Conservation (phyloP, 2,329 filamentous ascomycete genomes). For the Diaporthe sp. region DNA sequence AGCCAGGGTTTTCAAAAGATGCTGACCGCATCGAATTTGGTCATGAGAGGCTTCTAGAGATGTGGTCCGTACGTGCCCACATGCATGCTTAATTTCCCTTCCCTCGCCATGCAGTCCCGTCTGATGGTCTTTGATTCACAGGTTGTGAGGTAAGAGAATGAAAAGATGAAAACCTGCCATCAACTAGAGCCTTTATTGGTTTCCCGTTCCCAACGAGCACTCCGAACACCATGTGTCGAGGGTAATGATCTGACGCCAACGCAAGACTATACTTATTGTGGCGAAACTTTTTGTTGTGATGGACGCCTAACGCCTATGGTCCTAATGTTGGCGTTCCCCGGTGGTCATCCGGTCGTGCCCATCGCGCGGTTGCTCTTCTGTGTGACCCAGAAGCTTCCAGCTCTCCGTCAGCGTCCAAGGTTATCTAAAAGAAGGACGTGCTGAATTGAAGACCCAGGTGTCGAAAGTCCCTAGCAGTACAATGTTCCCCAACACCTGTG, state of each 20-base stretch:
- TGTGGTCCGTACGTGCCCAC: neutral
- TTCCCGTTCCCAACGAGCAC: neutral
- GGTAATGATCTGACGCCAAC: neutral
- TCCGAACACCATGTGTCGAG: neutral
- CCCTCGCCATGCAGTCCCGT: slow-evolving; percentile 18
- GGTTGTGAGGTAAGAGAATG: neutral
- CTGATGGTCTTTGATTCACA: slow-evolving; percentile 2
- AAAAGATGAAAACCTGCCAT: neutral
- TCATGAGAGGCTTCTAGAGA: slow-evolving; percentile 20
- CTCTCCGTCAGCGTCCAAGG: slow-evolving; percentile 11
- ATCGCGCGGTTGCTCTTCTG: neutral
- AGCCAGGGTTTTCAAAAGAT: too few species aligned
- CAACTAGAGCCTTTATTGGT: neutral
- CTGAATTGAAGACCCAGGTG: neutral
- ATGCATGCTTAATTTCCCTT: neutral
- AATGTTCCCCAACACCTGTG: too few species aligned
- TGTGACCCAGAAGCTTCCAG: slow-evolving; percentile 5
- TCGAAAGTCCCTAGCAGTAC: slow-evolving; percentile 2
- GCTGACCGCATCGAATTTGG: neutral
- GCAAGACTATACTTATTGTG: neutral
- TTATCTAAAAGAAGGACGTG: slow-evolving; percentile 26
- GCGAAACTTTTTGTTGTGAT: neutral
- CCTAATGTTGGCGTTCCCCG: neutral
- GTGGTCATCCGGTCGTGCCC: neutral
- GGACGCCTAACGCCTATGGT: neutral